A percentile compares a stretch with the other conserved stretches of the same genome.
phyloP scores from a whole-genome alignment of 2,329 filamentous ascomycete species.

The Biscogniauxia mediterranea region DNA sequence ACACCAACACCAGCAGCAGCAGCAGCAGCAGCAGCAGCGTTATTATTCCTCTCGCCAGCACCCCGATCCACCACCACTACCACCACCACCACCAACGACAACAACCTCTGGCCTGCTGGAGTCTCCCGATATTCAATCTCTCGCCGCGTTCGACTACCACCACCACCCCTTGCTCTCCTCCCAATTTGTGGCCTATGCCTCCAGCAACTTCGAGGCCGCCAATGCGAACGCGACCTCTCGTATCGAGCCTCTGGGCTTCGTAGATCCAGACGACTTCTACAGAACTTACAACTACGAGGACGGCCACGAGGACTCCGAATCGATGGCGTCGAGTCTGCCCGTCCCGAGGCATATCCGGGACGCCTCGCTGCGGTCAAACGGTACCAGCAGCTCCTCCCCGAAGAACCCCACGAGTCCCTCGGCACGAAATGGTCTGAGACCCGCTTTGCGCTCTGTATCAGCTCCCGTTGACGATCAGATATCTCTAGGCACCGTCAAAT shows the following conservation, averaged over 20 bases:
- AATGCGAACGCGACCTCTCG: constrained; percentile 37
- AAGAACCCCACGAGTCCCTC: constrained; percentile 45
- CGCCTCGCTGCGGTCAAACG: constrained; percentile 46
- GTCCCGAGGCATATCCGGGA: constrained; percentile 43
- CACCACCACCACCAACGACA: constrained; percentile 23
- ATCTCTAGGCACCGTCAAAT: constrained; percentile 29
- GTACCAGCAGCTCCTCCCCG: constrained; percentile 42
- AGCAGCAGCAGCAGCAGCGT: constrained; percentile 7
- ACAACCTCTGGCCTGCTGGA: constrained; percentile 12
- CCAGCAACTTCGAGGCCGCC: constrained; percentile 37
- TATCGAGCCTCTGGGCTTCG: constrained; percentile 39
- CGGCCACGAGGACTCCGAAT: constrained; percentile 35
- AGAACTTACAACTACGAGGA: constrained; percentile 45
- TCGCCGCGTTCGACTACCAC: constrained; percentile 10
- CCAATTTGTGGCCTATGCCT: constrained; percentile 37
- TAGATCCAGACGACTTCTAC: constrained; percentile 57
- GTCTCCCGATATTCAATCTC: constrained; percentile 17
- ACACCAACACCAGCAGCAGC: constrained; percentile 25
- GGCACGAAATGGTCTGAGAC: constrained; percentile 40
- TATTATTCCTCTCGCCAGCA: constrained; percentile 17
- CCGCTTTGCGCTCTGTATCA: constrained; percentile 53
- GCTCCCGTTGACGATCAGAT: constrained; percentile 51
- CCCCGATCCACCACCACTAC: constrained; percentile 23
- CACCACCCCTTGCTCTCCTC: constrained; percentile 16
- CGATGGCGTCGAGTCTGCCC: constrained; percentile 40